Conservation (phyloP, 2,329 filamentous ascomycete species). For the Teratosphaeria viscida region DNA sequence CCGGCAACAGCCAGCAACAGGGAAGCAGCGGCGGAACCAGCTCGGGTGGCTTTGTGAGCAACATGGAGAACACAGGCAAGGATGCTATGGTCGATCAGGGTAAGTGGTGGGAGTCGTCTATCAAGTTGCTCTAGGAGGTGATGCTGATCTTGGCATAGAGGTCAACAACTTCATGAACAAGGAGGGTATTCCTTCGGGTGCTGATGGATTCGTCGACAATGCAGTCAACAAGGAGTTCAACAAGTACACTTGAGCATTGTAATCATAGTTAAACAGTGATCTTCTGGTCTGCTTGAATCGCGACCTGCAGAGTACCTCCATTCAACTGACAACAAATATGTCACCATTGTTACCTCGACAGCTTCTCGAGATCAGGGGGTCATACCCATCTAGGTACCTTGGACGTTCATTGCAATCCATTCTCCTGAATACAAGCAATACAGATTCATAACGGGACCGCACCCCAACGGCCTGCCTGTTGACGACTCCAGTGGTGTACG, state of each 20-base stretch:
- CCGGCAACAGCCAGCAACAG: slow-evolving; percentile 1
- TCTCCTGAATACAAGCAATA: no score
- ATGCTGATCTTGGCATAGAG: slow-evolving; percentile 3
- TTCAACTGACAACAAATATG: no score
- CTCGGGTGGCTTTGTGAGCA: slow-evolving; percentile 7
- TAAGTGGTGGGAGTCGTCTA: background rate
- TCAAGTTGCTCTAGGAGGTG: background rate
- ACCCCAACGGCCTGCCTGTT: no score
- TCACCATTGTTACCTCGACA: no score
- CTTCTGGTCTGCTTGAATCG: no score
- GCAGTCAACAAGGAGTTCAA: slow-evolving; percentile 6
- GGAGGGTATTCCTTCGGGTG: slow-evolving; percentile 10
- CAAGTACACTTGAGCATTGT: background rate
- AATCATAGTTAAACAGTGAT: no score
- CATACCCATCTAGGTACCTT: no score
- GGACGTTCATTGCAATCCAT: no score
- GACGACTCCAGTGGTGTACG: no score
- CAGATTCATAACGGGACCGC: no score
- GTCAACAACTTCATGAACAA: slow-evolving; percentile 12
- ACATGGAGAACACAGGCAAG: slow-evolving; percentile 5
- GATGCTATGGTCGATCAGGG: slow-evolving; percentile 10
- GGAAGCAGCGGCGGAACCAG: background rate
- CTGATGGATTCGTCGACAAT: slow-evolving; percentile 7
- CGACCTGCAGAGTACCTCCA: no score
- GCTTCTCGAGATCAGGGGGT: no score